phyloP scores from a whole-genome alignment of 1,139 yeast species.

The Blastobotrys aristatus region DNA sequence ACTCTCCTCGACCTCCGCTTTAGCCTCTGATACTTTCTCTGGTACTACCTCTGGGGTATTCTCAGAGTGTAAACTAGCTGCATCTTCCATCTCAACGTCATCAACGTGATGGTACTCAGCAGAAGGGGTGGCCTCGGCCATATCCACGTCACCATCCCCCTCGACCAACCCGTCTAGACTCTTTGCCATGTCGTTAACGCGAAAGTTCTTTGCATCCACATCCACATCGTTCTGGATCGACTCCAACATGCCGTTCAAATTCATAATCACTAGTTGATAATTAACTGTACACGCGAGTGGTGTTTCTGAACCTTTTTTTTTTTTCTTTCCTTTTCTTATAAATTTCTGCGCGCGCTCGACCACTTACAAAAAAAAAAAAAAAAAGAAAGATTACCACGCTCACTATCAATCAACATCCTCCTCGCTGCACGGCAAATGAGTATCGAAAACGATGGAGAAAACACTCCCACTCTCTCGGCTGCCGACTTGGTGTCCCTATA shows the following conservation, averaged over 20 bases:
- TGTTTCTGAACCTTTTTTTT: no score
- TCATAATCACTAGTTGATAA: neutral
- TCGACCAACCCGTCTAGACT: conserved; percentile 1
- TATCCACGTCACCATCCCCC: conserved; percentile 4
- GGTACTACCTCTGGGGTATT: neutral
- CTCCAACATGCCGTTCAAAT: conserved; percentile 2
- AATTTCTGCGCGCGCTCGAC: no score
- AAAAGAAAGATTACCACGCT: no score
- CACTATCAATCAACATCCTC: no score
- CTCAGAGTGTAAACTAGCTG: neutral
- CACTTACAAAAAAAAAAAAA: no score
- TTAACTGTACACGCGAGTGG: neutral
- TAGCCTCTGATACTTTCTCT: neutral
- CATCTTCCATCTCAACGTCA: conserved; percentile 2
- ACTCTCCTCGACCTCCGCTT: neutral
- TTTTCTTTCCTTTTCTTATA: no score
- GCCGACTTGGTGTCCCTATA: conserved; percentile 24
- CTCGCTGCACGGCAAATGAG: no score
- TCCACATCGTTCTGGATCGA: conserved; percentile 12
- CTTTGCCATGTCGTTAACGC: conserved; percentile 1
- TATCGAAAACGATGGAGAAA: neutral
- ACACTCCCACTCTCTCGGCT: neutral
- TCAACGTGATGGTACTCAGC: neutral
- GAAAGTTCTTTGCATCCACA: neutral
- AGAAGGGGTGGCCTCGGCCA: neutral